Base-by-base conservation (phyloP, 495 filamentous ascomycete species). In the Saxophila tyrrhenica region DNA sequence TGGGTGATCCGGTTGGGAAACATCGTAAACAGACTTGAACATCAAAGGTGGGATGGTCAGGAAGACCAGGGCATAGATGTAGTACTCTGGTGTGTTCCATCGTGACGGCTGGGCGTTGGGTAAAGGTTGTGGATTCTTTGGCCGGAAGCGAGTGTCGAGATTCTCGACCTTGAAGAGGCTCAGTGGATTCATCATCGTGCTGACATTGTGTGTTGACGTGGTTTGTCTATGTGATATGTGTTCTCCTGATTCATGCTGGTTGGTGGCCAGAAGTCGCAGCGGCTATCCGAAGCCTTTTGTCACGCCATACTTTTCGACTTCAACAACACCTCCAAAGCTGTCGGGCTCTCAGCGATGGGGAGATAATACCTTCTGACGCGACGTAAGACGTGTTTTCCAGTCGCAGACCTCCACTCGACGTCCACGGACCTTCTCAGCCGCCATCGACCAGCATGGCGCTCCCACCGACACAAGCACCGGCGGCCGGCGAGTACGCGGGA, bases 81-180 rank as follows among this genome's bases (percentile, higher is more conserved):
- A 85, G 69, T 92, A 99, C 68, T 97, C 92, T 0, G 77, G 77
- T 0, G 89, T 94, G 20, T 73, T 76, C 94, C 94, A 97, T 80
- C 75, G 82, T 41, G 89, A 78, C 54, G 75, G 75, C 55, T 70
- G 66, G 17, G 65, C 70, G 45, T 35, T 60, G 67, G 38, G 64
- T 64, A 61, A 68, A 71, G 65, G 49, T 23, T 56, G 25, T 24
- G 24, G 38, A 3, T 25, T 38, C 23, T 53, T 52, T 65, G 81
- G 77, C 21, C 85, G 86, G 66, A 98, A 89, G 59, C 92, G 84
- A 55, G 87, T 91, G 75, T 98, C 92, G 67, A 98, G 80, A 25
- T 89, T 94, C 24, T 61, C 58, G 54, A 61, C 58, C 35, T 61
- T 48, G 54, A 52, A 61, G 22, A 61, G 49, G 24, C 57, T 44